Evolutionary conservation across 768 basidiomycete genomes (phyloP).

Genomic region (Tylopilus rubrobrunneus): DNA sequence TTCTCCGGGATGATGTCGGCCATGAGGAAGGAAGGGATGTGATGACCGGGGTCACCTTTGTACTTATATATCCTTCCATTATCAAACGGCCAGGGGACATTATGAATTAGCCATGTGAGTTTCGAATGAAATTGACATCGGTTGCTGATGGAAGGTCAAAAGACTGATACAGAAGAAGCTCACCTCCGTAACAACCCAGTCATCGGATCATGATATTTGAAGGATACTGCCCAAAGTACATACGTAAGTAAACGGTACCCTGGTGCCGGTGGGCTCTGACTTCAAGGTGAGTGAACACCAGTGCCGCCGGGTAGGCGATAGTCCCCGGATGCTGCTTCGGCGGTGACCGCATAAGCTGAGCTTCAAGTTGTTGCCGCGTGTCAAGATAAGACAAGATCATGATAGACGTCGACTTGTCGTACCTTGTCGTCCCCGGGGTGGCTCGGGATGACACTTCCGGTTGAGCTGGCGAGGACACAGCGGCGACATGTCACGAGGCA

Average conservation of each 20-base stretch:
- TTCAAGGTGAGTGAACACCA: too few relatives aligned
- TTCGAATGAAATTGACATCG: constrained; percentile 12
- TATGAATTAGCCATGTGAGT: constrained; percentile 7
- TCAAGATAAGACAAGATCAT: neutral
- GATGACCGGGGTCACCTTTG: neutral
- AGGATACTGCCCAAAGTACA: neutral
- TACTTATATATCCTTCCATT: constrained; percentile 7
- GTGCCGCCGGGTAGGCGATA: neutral
- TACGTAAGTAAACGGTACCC: too few relatives aligned
- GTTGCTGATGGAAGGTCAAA: neutral
- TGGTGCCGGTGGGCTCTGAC: too few relatives aligned
- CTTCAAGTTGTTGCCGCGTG: neutral
- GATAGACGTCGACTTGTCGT: neutral
- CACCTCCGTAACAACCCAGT: neutral
- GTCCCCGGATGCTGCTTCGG: neutral
- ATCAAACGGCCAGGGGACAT: neutral
- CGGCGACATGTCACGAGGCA: neutral
- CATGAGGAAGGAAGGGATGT: constrained; percentile 6
- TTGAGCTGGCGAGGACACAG: neutral
- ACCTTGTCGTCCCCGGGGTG: neutral
- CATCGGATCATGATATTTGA: neutral
- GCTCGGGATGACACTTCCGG: neutral
- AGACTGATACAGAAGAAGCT: neutral
- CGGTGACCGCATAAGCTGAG: neutral
- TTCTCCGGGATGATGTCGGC: constrained; percentile 19